Evolutionary conservation across 176 grass and related monocot genomes (phyloP), one percentile per base, ranked within the genome.

Genomic region (Oryza glaberrima): DNA sequence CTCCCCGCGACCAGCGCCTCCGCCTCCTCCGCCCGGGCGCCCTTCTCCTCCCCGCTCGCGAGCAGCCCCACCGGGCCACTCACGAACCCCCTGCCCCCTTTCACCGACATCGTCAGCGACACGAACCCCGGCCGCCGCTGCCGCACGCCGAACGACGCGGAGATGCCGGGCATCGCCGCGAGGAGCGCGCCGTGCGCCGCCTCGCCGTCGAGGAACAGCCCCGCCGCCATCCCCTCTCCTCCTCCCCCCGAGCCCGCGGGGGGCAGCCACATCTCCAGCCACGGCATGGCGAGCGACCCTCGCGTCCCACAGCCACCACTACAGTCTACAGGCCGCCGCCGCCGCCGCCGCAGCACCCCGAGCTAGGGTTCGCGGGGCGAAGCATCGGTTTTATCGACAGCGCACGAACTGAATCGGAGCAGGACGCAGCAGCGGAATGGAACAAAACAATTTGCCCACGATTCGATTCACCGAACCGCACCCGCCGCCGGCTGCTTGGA

Each of bases 31-130:
- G 84, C 70, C 56, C 74, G 20, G 58, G 58, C 83, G 52, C 66
- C 70, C 74, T 92, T 90, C 32, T 91, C 91, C 43, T 83, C 91
- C 78, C 83, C 83, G 56, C 76, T 68, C 19, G 87, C 83, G 70
- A 94, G 81, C 61, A 92, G 66, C 64, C 72, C 94, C n/a, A 92
- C 97, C 0, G 86, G 70, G 26, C 73, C 86, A 69, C 67, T 61
- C 76, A 84, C 90, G 73, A 91, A 91, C 51, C 84, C 88, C 46
- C 91, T 78, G 61, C 87, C 6, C 60, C 84, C 92, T 75, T 99
- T 99, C 54, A 91, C 86, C 43, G 94, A 94, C 92, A 99, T 87
- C 60, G 90, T 90, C 84, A 99, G 73, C 43, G 97, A 96, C 49
- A 92, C 77, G 79, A 99, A 99, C 38, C 86, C 81, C n/a, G 56